A percentile compares a stretch with the other conserved stretches of the same genome.
phyloP scores from a whole-genome alignment of 192 early-diverging fungal genomes.

The Podila verticillata region DNA sequence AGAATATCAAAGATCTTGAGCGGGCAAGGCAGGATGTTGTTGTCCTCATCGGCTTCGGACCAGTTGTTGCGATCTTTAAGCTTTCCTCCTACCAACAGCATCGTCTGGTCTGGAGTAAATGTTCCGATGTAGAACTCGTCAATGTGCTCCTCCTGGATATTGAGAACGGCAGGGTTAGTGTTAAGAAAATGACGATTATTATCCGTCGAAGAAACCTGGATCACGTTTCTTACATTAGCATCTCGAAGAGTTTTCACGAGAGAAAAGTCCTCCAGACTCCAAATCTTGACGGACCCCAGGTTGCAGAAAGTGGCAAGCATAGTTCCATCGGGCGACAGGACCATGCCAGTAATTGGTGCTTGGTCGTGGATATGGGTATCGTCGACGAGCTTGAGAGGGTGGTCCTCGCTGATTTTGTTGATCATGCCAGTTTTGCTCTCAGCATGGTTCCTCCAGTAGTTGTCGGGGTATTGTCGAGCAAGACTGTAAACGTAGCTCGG shows the following conservation, averaged over 20 bases:
- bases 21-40: slow-evolving; percentile 93
- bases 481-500: slow-evolving; percentile 62
- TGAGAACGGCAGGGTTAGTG: neutral
- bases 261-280: slow-evolving; percentile 82
- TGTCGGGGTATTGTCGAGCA: slow-evolving; percentile 67
- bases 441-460: slow-evolving; percentile 67
- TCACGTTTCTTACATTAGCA: slow-evolving; percentile 33
- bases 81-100: slow-evolving; percentile 87
- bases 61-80: slow-evolving; percentile 89
- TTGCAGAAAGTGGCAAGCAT: slow-evolving; percentile 91
- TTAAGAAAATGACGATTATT: neutral
- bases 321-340: slow-evolving; percentile 83
- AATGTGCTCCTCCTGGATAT: slow-evolving; percentile 74
- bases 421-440: slow-evolving; percentile 65
- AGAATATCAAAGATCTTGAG: slow-evolving; percentile 90
- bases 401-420: slow-evolving; percentile 71
- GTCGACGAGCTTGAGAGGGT: slow-evolving; percentile 72
- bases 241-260: slow-evolving; percentile 80
- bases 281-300: slow-evolving; percentile 77
- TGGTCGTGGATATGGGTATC: slow-evolving; percentile 77
- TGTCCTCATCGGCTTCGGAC: slow-evolving; percentile 92
- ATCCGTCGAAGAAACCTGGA: no score
- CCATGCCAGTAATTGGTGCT: slow-evolving; percentile 85
- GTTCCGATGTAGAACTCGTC: slow-evolving; percentile 92
- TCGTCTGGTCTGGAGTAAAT: slow-evolving; percentile 73